Conservation (phyloP, 345 rosid species). For the Aquilaria yunnanensis region DNA sequence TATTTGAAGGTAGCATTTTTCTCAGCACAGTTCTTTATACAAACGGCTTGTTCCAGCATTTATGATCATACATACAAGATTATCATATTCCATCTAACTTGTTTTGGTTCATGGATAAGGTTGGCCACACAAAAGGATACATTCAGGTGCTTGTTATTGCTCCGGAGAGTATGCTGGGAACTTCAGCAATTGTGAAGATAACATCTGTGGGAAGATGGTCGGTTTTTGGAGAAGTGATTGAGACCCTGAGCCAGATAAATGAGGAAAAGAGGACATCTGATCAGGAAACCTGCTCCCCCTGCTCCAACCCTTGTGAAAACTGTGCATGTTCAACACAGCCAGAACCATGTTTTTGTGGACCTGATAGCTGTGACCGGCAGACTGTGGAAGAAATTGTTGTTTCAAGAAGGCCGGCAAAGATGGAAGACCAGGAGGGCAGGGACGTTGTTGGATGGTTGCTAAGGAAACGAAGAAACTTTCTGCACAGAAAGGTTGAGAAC, state of each 20-base stretch:
- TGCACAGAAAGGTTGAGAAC: slow-evolving; percentile 21
- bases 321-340: slow-evolving; percentile 37
- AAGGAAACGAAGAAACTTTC: slow-evolving; percentile 31
- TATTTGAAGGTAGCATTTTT: too few relatives aligned
- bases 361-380: slow-evolving; percentile 45
- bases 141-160: slow-evolving; percentile 74
- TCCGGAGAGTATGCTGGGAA: slow-evolving; percentile 64
- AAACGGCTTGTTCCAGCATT: too few relatives aligned
- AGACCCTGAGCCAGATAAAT: slow-evolving; percentile 30
- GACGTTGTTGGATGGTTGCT: slow-evolving; percentile 45
- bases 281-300: slow-evolving; percentile 24
- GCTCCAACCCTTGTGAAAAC: slow-evolving; percentile 25
- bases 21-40: too few relatives aligned
- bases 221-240: slow-evolving; percentile 76
- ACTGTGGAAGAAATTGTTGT: slow-evolving; percentile 4
- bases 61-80: too few relatives aligned
- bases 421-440: slow-evolving; percentile 26
- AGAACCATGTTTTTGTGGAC: slow-evolving; percentile 40
- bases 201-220: slow-evolving; percentile 96
- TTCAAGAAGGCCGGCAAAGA: slow-evolving; percentile 12
- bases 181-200: slow-evolving; percentile 77
- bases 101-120: slow-evolving; percentile 35
- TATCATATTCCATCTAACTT: background rate
- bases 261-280: slow-evolving; percentile 16
- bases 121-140: slow-evolving; percentile 90